phyloP scores from a whole-genome alignment of 371 early-diverging fungal species.

The Zancudomyces culisetae region DNA sequence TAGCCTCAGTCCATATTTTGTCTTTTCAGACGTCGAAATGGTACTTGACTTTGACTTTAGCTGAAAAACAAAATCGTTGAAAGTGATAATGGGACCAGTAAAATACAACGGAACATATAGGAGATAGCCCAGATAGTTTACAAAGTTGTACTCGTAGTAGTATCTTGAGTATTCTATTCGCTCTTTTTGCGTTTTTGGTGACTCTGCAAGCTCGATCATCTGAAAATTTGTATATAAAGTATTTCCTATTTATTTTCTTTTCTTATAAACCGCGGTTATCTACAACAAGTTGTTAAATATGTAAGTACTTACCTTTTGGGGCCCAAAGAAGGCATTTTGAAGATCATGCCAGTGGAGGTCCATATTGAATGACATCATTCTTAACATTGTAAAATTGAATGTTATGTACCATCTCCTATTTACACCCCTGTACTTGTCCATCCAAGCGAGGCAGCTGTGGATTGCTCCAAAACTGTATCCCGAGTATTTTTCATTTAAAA shows the following conservation, averaged over 20 bases:
- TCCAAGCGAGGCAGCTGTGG: slow-evolving; percentile 33
- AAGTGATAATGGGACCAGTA: slow-evolving; percentile 89
- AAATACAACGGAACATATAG: slow-evolving; percentile 79
- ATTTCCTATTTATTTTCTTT: no score
- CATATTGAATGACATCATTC: slow-evolving; percentile 76
- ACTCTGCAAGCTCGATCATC: slow-evolving; percentile 16
- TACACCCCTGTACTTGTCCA: slow-evolving; percentile 45
- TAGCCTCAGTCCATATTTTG: slow-evolving; percentile 30
- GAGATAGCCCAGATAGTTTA: slow-evolving; percentile 56
- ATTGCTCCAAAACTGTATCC: slow-evolving; percentile 51
- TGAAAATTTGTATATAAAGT: slow-evolving; percentile 6
- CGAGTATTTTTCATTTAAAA: slow-evolving; percentile 43
- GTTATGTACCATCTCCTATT: slow-evolving; percentile 67
- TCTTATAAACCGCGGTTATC: background rate
- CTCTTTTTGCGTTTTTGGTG: slow-evolving; percentile 31
- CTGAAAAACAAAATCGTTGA: slow-evolving; percentile 75
- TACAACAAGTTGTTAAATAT: background rate
- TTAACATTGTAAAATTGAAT: slow-evolving; percentile 76
- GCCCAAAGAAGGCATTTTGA: slow-evolving; percentile 9
- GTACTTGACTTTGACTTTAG: slow-evolving; percentile 30
- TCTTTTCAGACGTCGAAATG: slow-evolving; percentile 20
- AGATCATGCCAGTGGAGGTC: slow-evolving; percentile 66
- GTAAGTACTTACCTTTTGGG: background rate
- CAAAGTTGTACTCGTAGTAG: slow-evolving; percentile 44
- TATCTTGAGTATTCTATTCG: slow-evolving; percentile 34